phyloP scores from a whole-genome alignment of 495 filamentous ascomycete species.

The Monascus purpureus region DNA sequence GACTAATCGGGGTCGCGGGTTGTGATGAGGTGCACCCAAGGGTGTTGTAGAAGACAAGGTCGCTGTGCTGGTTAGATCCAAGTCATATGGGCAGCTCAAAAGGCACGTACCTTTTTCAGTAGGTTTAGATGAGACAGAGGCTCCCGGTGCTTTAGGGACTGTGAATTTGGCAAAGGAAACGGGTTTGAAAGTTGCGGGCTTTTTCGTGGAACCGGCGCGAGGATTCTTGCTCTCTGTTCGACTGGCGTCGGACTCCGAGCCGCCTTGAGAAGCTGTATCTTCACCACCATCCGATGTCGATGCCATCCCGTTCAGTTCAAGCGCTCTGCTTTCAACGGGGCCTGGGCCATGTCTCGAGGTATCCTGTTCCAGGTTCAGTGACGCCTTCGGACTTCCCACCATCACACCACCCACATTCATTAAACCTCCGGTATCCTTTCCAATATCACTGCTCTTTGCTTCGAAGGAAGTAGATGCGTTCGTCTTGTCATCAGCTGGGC shows the following conservation, averaged over 20 bases:
- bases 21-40: conserved; percentile 25
- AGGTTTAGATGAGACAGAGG: conserved; percentile 37
- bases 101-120: conserved; percentile 38
- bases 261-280: conserved; percentile 31
- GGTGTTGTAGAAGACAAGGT: conserved; percentile 26
- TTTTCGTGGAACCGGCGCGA: conserved; percentile 64
- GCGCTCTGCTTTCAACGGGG: conserved; percentile 24
- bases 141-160: conserved; percentile 37
- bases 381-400: background rate
- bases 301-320: conserved; percentile 30
- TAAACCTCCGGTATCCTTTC: conserved; percentile 16
- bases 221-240: conserved; percentile 42
- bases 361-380: conserved; percentile 20
- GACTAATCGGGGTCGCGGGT: conserved; percentile 45
- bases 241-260: conserved; percentile 36
- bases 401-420: conserved; percentile 16
- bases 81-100: background rate
- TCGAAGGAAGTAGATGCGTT: conserved; percentile 4
- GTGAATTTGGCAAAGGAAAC: conserved; percentile 81
- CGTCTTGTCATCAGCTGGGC: conserved; percentile 15
- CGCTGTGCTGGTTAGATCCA: conserved; percentile 20
- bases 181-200: conserved; percentile 78
- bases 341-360: conserved; percentile 18
- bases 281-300: conserved; percentile 30
- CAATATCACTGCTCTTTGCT: conserved; percentile 13